phyloP scores from a whole-genome alignment of 2,329 filamentous ascomycete genomes.

The Tolypocladium paradoxum region DNA sequence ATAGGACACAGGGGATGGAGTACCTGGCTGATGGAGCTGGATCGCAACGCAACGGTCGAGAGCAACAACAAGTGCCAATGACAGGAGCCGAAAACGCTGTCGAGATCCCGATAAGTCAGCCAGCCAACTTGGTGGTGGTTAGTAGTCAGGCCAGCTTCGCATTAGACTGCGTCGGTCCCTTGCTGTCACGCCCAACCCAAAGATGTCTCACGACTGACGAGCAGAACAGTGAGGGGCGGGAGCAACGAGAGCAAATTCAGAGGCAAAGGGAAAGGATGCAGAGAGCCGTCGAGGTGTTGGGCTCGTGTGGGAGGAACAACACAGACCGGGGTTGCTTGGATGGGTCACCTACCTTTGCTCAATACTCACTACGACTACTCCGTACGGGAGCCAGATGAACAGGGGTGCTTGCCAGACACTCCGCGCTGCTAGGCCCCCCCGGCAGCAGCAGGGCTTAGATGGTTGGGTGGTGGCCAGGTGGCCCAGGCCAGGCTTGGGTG shows the following conservation, averaged over 20 bases:
- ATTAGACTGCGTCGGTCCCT: neutral
- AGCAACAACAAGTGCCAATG: neutral
- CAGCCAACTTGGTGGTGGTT: neutral
- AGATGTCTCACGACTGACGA: constrained; percentile 1
- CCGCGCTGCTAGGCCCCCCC: constrained; percentile 7
- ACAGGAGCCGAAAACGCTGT: neutral
- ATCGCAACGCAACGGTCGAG: neutral
- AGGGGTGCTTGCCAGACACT: constrained; percentile 10
- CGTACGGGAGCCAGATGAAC: constrained; percentile 4
- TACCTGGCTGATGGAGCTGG: neutral
- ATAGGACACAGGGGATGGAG: neutral
- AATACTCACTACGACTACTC: neutral
- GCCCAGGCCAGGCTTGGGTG: constrained; percentile 6
- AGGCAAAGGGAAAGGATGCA: constrained; percentile 2
- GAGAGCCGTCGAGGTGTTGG: constrained; percentile 3
- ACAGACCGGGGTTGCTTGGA: constrained; percentile 2
- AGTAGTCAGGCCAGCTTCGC: neutral
- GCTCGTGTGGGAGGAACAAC: constrained; percentile 2
- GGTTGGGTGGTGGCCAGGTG: constrained; percentile 8
- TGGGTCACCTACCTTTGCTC: constrained; percentile 1
- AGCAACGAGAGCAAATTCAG: neutral
- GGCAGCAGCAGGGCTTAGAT: constrained; percentile 7
- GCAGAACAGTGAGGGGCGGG: neutral
- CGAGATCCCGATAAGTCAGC: neutral
- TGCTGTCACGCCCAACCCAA: constrained; percentile 1